Evolutionary conservation across 2,329 filamentous ascomycete species (phyloP), one percentile per base, ranked within the genome.

Genomic region (Berkeleyomyces rouxiae): DNA sequence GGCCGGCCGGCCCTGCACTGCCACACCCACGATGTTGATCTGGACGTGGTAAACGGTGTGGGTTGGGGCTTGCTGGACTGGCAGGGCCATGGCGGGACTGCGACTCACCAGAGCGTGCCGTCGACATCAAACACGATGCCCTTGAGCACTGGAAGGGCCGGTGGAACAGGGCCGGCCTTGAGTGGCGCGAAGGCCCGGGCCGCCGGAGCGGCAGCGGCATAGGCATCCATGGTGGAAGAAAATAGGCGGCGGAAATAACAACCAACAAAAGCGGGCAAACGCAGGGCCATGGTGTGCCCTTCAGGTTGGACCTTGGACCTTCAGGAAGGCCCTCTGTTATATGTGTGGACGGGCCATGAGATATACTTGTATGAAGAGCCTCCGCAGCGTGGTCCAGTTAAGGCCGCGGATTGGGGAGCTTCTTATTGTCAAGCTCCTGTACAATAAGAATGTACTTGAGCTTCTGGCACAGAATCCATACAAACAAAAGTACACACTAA

Each of bases 41-140:
- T 23, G 23, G 23, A 2, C 23, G 23, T 23, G 23, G 23, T 23
- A 2, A 2, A 23, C 23, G 23, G 23, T 23, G 23, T 23, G 23
- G 23, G 23, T 23, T 23, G 23, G 23, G 23, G 23, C 23, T 23
- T 23, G 23, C 23, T 23, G 23, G 23, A 23, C 11, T 47, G 13
- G 11, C 44, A 3, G 11, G 44, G n/a, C 4, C 23, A 37, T 47
- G 10, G n/a, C 37, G 33, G 61, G 44, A 16, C n/a, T 36, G 31
- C 42, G 23, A 77, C 84, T 75, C 74, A 95, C 91, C 87, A 96
- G 65, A 97, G 74, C 33, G 92, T 99, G 3, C 92, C 92, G 73
- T 99, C 92, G 66, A 99, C 88, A 74, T 99, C 92, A 74, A 97
- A 97, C 11, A 97, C 79, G 1, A 86, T 74, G 3, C 84, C 84